Evolutionary conservation across 805 yeast genomes (phyloP), one percentile per base, ranked within the genome.

Genomic region (Cyberlindnera xylosilytica): DNA sequence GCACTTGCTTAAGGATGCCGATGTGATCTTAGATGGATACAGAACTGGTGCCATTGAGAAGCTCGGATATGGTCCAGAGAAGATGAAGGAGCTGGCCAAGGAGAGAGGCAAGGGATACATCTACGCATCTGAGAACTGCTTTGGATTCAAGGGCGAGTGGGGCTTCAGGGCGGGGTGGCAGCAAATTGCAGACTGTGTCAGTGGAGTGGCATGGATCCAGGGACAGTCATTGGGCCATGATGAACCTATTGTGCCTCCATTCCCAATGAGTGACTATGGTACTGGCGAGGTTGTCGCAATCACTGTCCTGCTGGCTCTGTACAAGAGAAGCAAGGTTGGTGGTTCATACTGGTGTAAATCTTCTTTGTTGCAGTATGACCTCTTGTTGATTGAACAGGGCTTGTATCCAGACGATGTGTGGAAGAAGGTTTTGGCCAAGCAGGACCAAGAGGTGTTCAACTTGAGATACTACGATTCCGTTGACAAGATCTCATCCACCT

Each of bases 171-270:
- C 43, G 1, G 43, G 43, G 1, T 39, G 43, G 43, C 43, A 39
- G 17, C 43, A 39, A 34, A 39, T 39, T 22, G 43, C 43, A 17
- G 43, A 39, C 28, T 39, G 43, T 34, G 34, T 39, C 2, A 39
- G 38, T 29, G 43, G 43, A 17, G 38, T 39, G 34, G 43, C 43
- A 5, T 39, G 43, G 43, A 39, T 39, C n/a, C 43, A 39, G 17
- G 43, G 43, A 19, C 30, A 39, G 22, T 27, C 34, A 13, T 20
- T 34, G 6, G 30, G 30, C 19, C 17, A 15, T 10, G 20, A 39
- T 39, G 43, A 39, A n/a, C 43, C 43, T 6, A 39, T 39, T 36
- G 38, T 39, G 16, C 43, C 43, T 9, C 43, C 43, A 7, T 39
- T 39, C 24, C 43, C 43, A 13, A 39, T 39, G 38, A 34, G 38